These are phyloP conservation scores for Rhizopogon roseolus DNA, from an alignment of 768 basidiomycete genomes.

Conservation along the genomic window DNA sequence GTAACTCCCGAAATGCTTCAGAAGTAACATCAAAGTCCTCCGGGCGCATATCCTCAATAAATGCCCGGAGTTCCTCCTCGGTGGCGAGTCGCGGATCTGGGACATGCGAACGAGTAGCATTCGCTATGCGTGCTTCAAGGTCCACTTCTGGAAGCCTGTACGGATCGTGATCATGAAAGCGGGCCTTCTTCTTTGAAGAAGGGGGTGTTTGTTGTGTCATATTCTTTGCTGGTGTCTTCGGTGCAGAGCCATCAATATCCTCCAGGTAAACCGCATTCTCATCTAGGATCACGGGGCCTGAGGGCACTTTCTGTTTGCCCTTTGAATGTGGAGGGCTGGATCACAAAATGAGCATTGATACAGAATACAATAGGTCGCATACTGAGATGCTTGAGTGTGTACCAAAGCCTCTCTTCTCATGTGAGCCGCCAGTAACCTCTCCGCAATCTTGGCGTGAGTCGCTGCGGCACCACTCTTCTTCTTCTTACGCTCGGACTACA, in stretches of 20 bases:
- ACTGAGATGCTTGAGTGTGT: slow-evolving; percentile 45
- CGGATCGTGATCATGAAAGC: slow-evolving; percentile 80
- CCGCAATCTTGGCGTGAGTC: slow-evolving; percentile 83
- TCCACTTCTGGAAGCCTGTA: slow-evolving; percentile 88
- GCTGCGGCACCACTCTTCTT: slow-evolving; percentile 89
- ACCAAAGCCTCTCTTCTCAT: slow-evolving; percentile 85
- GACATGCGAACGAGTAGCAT: slow-evolving; percentile 52
- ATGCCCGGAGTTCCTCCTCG: slow-evolving; percentile 87
- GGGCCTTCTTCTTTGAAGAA: slow-evolving; percentile 54
- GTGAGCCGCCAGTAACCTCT: slow-evolving; percentile 89
- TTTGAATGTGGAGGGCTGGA: slow-evolving; percentile 25
- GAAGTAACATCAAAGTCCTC: slow-evolving; percentile 93
- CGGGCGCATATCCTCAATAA: slow-evolving; percentile 95
- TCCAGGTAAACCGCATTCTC: slow-evolving; percentile 85
- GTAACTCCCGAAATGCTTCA: slow-evolving; percentile 84
- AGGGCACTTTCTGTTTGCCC: slow-evolving; percentile 42
- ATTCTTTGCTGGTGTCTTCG: slow-evolving; percentile 44
- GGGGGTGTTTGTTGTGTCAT: slow-evolving; percentile 29
- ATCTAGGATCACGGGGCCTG: slow-evolving; percentile 49
- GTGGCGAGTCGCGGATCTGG: slow-evolving; percentile 95
- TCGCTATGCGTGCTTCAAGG: slow-evolving; percentile 55
- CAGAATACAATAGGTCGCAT: slow-evolving; percentile 13
- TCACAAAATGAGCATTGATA: neutral
- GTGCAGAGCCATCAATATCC: slow-evolving; percentile 58
- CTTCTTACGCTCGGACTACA: slow-evolving; percentile 78